Conservation (phyloP, 2,329 filamentous ascomycete species). For the Colletotrichum costaricense region DNA sequence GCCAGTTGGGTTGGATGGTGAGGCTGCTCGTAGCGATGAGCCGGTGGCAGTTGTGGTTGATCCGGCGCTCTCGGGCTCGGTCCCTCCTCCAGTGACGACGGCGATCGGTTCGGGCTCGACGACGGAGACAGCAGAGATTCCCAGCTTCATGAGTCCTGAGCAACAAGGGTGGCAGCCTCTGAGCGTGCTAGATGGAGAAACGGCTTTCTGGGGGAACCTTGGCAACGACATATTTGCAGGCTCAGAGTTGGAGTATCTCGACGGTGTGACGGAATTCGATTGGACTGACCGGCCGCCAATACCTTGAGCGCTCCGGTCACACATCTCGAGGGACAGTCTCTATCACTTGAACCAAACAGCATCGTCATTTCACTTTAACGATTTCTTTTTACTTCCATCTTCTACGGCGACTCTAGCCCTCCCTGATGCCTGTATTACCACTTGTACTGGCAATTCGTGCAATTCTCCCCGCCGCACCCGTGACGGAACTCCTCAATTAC, state of each 20-base stretch:
- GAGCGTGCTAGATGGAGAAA: not conserved
- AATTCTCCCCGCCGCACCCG: not conserved
- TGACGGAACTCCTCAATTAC: conserved; percentile 36
- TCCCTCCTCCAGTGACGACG: not conserved
- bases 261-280: not conserved
- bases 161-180: conserved; percentile 1
- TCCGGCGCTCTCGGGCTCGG: not conserved
- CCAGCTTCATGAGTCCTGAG: not conserved
- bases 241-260: not conserved
- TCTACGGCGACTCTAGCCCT: not conserved
- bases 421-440: not conserved
- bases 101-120: not conserved
- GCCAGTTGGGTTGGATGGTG: not conserved
- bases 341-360: not conserved
- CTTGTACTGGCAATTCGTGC: not conserved
- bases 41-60: not conserved
- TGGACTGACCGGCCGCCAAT: not conserved
- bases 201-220: not conserved
- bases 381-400: not conserved
- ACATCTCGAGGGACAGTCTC: not conserved
- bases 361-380: too few species aligned
- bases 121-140: not conserved
- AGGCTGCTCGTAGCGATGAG: not conserved
- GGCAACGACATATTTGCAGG: not conserved
- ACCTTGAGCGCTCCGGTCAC: not conserved